Evolutionary conservation across 495 filamentous ascomycete species (phyloP).

Genomic region (Articulospora tetracladia): DNA sequence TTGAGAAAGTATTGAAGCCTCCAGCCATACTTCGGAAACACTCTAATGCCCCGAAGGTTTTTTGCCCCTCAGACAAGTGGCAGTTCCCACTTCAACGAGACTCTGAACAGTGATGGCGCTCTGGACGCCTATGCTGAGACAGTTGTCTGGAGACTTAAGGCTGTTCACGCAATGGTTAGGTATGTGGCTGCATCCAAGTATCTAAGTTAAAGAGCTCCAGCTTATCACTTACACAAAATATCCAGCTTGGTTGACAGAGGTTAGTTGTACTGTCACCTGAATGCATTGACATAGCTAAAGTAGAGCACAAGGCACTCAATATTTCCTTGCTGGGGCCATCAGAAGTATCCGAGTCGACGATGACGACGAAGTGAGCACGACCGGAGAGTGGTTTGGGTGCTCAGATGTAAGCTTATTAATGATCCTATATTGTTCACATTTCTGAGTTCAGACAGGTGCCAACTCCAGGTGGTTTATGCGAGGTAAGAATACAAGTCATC

Average conservation of each 20-base stretch:
- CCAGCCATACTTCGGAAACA: neutral
- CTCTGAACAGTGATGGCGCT: constrained; percentile 17
- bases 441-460: no score
- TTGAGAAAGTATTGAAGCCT: constrained; percentile 18
- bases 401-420: no score
- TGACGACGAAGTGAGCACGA: constrained; percentile 1
- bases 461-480: constrained; percentile 20
- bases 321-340: constrained; percentile 19
- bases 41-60: constrained; percentile 8
- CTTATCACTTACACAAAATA: neutral
- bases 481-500: constrained; percentile 3
- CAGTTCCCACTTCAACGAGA: constrained; percentile 6
- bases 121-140: constrained; percentile 21
- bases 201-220: neutral
- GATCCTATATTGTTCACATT: no score
- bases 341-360: neutral
- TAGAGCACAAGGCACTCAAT: constrained; percentile 12
- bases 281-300: neutral
- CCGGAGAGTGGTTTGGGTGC: constrained; percentile 19
- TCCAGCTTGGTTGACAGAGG: constrained; percentile 6
- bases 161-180: constrained; percentile 20
- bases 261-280: neutral
- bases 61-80: constrained; percentile 9
- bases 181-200: neutral
- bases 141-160: constrained; percentile 18